A percentile compares a stretch with the other conserved stretches of the same genome.
Evolutionary conservation across 345 rosid species (phyloP).

Genomic region (Schrenkiella parvula): DNA sequence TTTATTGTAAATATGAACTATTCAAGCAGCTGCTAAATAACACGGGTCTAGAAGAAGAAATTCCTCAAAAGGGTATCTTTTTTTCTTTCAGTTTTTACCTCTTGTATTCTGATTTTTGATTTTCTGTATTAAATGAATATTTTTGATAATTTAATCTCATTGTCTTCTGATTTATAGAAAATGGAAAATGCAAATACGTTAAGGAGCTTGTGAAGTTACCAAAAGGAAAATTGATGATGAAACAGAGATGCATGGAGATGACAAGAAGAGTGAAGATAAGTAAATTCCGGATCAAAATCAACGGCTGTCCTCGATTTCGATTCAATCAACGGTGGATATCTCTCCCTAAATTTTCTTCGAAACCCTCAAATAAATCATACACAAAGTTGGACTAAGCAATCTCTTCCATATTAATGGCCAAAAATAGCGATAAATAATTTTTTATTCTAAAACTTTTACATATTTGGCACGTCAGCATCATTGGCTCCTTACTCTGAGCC

Average conservation of each 20-base stretch:
- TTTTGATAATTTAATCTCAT: not conserved
- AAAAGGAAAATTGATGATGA: conserved; percentile 37
- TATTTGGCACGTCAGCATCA: not conserved
- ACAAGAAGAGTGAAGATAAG: conserved; percentile 51
- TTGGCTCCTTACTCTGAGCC: not conserved
- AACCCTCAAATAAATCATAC: conserved; percentile 37
- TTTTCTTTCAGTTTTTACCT: not conserved
- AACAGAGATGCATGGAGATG: conserved; percentile 44
- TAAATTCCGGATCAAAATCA: conserved; percentile 59
- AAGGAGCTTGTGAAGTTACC: conserved; percentile 39
- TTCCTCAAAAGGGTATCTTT: conserved; percentile 21
- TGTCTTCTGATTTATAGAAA: conserved; percentile 27
- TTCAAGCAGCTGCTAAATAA: conserved; percentile 52
- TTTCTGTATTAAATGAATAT: not conserved
- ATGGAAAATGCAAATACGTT: conserved; percentile 38
- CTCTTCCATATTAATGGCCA: too few relatives aligned
- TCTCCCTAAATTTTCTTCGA: conserved; percentile 52
- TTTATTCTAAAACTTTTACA: not conserved
- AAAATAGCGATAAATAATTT: too few relatives aligned
- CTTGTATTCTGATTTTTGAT: not conserved
- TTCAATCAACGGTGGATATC: conserved; percentile 45
- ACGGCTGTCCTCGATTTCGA: conserved; percentile 53
- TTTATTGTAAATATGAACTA: not conserved
- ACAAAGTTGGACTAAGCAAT: conserved; percentile 41
- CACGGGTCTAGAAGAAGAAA: conserved; percentile 38